Percentiles rank a stretch among this genome's conserved stretches.
Evolutionary conservation across 257 asterid genomes (phyloP).

Genomic region (Craterostigma plantagineum): DNA sequence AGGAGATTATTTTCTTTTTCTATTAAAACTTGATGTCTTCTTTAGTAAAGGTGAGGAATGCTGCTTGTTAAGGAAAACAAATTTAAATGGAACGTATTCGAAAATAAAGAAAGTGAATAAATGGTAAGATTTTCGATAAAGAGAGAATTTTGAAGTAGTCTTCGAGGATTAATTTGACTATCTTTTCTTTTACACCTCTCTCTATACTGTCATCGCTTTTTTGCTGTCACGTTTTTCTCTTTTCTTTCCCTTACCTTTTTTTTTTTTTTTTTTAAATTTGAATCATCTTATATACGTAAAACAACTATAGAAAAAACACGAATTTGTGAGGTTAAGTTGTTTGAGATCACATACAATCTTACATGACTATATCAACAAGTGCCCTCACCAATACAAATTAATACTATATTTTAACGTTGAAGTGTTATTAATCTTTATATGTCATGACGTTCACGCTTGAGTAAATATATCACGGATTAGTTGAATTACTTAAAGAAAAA

Average conservation of each 20-base stretch:
- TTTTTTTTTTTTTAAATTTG: constrained; percentile 6
- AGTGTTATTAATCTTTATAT: no score
- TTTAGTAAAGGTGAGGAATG: constrained; percentile 2
- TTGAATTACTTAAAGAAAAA: no score
- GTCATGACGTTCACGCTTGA: no score
- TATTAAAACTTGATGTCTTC: background rate
- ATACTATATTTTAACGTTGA: no score
- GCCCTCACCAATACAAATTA: no score
- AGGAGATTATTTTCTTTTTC: no score
- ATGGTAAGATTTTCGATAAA: constrained; percentile 65
- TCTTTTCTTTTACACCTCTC: constrained; percentile 42
- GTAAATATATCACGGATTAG: no score
- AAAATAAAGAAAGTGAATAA: constrained; percentile 24
- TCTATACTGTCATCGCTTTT: constrained; percentile 43
- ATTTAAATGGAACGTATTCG: constrained; percentile 9
- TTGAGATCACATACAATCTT: no score
- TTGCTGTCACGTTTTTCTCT: constrained; percentile 60
- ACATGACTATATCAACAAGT: no score
- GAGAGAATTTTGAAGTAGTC: constrained; percentile 56
- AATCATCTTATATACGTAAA: constrained; percentile 2
- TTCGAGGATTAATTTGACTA: constrained; percentile 94
- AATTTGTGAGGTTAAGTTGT: no score
- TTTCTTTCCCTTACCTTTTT: constrained; percentile 13
- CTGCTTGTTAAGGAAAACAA: background rate
- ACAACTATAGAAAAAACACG: no score